Evolutionary conservation across 2,329 filamentous ascomycete genomes (phyloP).

Genomic region (Proliferodiscus dingleyae): DNA sequence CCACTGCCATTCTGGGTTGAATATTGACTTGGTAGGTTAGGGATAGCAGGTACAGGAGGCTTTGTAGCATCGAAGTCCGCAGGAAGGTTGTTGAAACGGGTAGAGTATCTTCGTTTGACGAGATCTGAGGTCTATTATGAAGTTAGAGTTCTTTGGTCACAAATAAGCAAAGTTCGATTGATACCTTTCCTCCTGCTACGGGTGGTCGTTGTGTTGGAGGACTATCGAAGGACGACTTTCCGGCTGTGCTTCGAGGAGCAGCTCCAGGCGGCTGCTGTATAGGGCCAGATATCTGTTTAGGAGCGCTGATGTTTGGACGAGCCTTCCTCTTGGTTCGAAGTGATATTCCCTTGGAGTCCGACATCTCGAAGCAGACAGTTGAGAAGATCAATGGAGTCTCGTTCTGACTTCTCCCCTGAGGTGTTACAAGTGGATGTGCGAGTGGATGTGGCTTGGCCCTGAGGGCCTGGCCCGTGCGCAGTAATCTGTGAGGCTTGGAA

Average conservation of each 20-base stretch:
- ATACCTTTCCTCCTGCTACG: conserved; percentile 50
- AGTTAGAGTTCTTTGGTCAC: not conserved
- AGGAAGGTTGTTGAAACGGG: conserved; percentile 77
- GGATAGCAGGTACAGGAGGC: conserved; percentile 68
- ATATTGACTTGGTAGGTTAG: conserved; percentile 55
- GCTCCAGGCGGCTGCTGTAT: conserved; percentile 50
- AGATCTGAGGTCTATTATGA: conserved; percentile 61
- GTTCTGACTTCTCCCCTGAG: too few species aligned
- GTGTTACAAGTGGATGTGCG: not conserved
- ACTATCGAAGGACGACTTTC: conserved; percentile 29
- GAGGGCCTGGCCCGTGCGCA: too few species aligned
- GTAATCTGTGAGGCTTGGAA: not conserved
- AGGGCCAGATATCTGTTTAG: conserved; percentile 58
- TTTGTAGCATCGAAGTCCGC: conserved; percentile 63
- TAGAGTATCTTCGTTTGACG: conserved; percentile 92
- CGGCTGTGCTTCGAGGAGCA: conserved; percentile 34
- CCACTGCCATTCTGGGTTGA: conserved; percentile 20
- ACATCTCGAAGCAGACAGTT: conserved; percentile 41
- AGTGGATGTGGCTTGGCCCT: too few species aligned
- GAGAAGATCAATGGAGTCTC: not conserved
- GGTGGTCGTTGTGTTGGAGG: conserved; percentile 46
- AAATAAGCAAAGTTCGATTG: conserved; percentile 6
- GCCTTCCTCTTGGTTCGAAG: conserved; percentile 58
- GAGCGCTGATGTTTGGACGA: conserved; percentile 58
- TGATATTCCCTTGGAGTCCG: conserved; percentile 56